Base-by-base conservation (phyloP, 768 basidiomycete species). In the Mycena capillaripes region DNA sequence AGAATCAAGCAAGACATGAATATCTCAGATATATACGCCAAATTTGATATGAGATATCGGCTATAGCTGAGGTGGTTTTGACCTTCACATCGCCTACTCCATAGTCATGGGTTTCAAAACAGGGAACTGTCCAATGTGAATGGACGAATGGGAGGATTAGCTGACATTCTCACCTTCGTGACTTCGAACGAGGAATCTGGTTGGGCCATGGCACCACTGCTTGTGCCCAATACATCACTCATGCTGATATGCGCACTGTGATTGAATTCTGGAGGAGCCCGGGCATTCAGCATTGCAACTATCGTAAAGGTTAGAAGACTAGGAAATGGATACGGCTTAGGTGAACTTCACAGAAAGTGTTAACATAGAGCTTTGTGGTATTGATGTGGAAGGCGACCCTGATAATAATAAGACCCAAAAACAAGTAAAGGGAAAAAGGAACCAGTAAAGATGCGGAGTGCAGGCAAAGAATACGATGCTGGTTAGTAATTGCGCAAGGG, bases 231-330 rank as follows among this genome's bases (percentile, higher is more conserved):
- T 36, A 36, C 34, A 36, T 12, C 17, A 52, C 25, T 29, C 50
- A 52, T 29, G 6, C 19, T 14, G 16, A 52, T 29, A 10, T 21
- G 17, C 50, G 29, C n/a, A n/a, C n/a, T 25, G 25, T 52, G 25
- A 21, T 52, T 52, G 23, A 14, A 25, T 27, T 52, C 50, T 12
- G 19, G 50, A 17, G 50, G 50, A 52, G 50, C 29, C 7, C 50
- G 50, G 50, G 50, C 50, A 25, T 52, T 52, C 25, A 52, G 50
- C 50, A 52, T 52, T 27, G 50, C 50, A 52, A 52, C 50, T 52
- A 27, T 52, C 10, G 29, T 23, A 25, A 52, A 52, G 9, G 50
- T 52, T 52, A 52, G 50, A 52, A 52, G 50, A 52, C 25, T 25
- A 52, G 27, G 29, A 9, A 52, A 29, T 29, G 25, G 25, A 52